Percentiles rank a stretch among this genome's conserved stretches.
These are phyloP conservation scores for Lomentospora prolificans DNA, from an alignment of 2,329 filamentous ascomycete genomes.

Conservation along the genomic window DNA sequence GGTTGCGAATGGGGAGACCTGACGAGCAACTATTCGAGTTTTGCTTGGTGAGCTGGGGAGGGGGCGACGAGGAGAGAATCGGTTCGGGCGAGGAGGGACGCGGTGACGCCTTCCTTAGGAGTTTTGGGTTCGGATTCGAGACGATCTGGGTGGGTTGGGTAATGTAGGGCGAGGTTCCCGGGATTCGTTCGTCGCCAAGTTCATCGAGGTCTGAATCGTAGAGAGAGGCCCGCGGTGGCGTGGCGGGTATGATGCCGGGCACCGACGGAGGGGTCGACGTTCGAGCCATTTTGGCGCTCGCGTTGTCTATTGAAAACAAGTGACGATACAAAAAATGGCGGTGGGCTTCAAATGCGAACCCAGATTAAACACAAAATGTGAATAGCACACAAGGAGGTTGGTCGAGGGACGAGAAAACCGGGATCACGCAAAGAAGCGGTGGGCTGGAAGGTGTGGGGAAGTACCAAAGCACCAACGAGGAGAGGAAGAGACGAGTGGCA, in stretches of 20 bases:
- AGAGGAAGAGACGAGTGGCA: neutral
- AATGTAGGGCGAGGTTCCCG: constrained; percentile 30
- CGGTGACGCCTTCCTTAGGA: constrained; percentile 1
- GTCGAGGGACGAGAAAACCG: neutral
- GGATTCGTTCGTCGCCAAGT: constrained; percentile 33
- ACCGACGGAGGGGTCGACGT: neutral
- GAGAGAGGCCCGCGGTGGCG: constrained; percentile 1
- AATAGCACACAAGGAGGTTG: neutral
- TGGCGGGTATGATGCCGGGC: constrained; percentile 4
- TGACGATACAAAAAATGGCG: too few relatives aligned
- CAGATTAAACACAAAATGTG: too few relatives aligned
- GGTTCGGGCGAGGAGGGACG: constrained; percentile 14
- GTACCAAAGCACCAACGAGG: neutral
- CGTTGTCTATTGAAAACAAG: neutral
- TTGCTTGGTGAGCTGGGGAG: constrained; percentile 63
- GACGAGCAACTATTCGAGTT: constrained; percentile 11
- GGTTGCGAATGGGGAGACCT: constrained; percentile 49
- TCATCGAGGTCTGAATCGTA: constrained; percentile 32
- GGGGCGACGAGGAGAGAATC: constrained; percentile 30
- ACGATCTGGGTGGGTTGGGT: constrained; percentile 41
- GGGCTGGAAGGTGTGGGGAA: neutral
- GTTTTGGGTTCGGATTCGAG: constrained; percentile 5
- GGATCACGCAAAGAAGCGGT: neutral
- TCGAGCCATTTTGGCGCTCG: constrained; percentile 1
- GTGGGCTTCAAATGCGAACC: too few relatives aligned